A percentile compares a stretch with the other conserved stretches of the same genome.
Conservation (phyloP, 2,329 filamentous ascomycete genomes). For the Ceratocystis albifundus region DNA sequence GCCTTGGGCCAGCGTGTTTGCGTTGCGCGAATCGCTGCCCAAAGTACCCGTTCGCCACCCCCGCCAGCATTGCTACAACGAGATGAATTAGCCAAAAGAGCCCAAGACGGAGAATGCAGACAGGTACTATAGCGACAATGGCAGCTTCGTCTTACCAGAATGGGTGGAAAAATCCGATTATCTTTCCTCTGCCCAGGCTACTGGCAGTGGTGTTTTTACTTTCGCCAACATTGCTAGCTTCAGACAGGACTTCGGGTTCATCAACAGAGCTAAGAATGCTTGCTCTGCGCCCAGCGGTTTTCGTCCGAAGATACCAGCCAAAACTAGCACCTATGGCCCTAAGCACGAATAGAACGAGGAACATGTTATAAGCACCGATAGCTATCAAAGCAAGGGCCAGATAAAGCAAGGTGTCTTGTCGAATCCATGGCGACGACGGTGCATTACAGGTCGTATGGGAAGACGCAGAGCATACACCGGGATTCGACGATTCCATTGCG, state of each 20-base stretch:
- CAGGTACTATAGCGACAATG: not conserved
- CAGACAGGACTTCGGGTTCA: constrained; percentile 28
- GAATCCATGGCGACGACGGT: not conserved
- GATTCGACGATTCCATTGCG: constrained; percentile 12
- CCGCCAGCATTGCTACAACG: constrained; percentile 73
- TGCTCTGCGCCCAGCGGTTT: constrained; percentile 50
- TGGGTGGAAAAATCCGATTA: constrained; percentile 94
- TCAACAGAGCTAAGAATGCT: constrained; percentile 41
- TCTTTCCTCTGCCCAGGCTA: constrained; percentile 58
- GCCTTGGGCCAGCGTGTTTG: constrained; percentile 81
- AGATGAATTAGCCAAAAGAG: too few species aligned
- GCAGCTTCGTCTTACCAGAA: constrained; percentile 57
- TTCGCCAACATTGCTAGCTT: constrained; percentile 56
- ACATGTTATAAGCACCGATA: constrained; percentile 13
- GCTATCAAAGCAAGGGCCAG: constrained; percentile 19
- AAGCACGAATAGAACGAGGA: constrained; percentile 32
- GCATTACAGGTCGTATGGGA: constrained; percentile 11
- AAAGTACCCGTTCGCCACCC: constrained; percentile 88
- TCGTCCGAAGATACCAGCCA: constrained; percentile 52
- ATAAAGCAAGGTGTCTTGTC: constrained; percentile 10
- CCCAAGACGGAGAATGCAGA: constrained; percentile 8
- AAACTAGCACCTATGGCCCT: constrained; percentile 34
- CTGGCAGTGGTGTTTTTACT: constrained; percentile 40
- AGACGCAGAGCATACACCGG: constrained; percentile 13
- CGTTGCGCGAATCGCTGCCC: constrained; percentile 86